Conservation (phyloP, 2,329 filamentous ascomycete species). For the Sclerotinia subarctica region DNA sequence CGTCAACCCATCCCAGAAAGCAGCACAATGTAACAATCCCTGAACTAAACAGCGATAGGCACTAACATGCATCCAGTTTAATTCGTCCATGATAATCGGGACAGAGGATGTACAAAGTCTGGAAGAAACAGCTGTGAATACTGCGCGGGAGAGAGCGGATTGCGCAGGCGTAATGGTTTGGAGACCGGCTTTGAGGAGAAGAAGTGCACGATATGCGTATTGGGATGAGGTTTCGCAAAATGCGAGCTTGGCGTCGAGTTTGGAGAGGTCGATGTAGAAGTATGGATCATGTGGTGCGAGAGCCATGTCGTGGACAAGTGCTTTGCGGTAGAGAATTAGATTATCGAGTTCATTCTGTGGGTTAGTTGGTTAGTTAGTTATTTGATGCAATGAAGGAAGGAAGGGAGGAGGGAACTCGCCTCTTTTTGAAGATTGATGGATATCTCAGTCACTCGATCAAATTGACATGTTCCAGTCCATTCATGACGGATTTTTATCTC, state of each 20-base stretch:
- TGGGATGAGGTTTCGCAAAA: constrained; percentile 30
- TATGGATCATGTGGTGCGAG: constrained; percentile 28
- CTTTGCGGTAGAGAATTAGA: constrained; percentile 23
- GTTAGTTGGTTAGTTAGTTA: background rate
- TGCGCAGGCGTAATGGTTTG: constrained; percentile 1
- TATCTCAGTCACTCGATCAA: constrained; percentile 6
- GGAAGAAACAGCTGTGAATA: constrained; percentile 9
- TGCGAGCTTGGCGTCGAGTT: constrained; percentile 26
- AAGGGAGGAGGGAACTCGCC: constrained; percentile 14
- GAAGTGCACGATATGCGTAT: constrained; percentile 27
- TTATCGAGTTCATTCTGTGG: constrained; percentile 24
- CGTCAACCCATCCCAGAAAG: constrained; percentile 31
- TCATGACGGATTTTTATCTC: constrained; percentile 23
- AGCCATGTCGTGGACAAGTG: constrained; percentile 17
- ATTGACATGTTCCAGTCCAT: constrained; percentile 31
- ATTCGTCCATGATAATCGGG: constrained; percentile 24
- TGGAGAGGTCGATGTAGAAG: constrained; percentile 24
- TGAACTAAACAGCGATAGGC: constrained; percentile 27
- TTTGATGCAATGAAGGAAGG: background rate
- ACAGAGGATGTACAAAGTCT: background rate
- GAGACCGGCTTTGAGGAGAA: constrained; percentile 29
- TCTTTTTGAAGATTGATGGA: constrained; percentile 22
- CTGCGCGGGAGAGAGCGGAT: constrained; percentile 6
- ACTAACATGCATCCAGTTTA: constrained; percentile 19
- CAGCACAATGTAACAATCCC: constrained; percentile 24